These are phyloP conservation scores for Solanum chacoense DNA, from an alignment of 305 asterid genomes.

Conservation along the genomic window DNA sequence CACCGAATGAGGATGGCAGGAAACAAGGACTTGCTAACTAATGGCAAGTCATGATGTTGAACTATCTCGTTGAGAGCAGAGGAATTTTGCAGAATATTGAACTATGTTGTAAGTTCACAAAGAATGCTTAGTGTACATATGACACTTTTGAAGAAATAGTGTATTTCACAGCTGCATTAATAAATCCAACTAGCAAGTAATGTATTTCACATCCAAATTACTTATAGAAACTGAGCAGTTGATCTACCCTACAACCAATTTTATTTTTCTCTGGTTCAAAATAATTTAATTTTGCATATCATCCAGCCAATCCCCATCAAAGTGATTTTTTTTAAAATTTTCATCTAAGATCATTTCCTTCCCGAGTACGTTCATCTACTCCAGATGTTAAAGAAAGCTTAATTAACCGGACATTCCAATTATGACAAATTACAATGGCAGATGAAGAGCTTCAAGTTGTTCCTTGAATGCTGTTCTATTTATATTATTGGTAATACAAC, in stretches of 20 bases:
- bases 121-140: neutral
- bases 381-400: neutral
- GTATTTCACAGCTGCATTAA: neutral
- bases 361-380: neutral
- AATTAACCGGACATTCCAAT: neutral
- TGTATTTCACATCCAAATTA: neutral
- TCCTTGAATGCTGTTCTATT: neutral
- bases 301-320: neutral
- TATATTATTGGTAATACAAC: neutral
- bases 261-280: neutral
- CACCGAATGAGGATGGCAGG: neutral
- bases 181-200: neutral
- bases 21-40: neutral
- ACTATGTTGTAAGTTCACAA: neutral
- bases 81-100: neutral
- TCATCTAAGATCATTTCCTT: neutral
- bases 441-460: neutral
- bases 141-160: neutral
- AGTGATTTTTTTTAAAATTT: neutral
- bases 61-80: neutral
- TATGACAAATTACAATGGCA: neutral
- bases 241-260: neutral
- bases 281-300: neutral
- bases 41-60: neutral
- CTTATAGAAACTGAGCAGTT: neutral